Percentiles rank a stretch among this genome's conserved stretches.
These are phyloP conservation scores for Xylaria arbuscula DNA, from an alignment of 2,329 filamentous ascomycete genomes.

Conservation along the genomic window DNA sequence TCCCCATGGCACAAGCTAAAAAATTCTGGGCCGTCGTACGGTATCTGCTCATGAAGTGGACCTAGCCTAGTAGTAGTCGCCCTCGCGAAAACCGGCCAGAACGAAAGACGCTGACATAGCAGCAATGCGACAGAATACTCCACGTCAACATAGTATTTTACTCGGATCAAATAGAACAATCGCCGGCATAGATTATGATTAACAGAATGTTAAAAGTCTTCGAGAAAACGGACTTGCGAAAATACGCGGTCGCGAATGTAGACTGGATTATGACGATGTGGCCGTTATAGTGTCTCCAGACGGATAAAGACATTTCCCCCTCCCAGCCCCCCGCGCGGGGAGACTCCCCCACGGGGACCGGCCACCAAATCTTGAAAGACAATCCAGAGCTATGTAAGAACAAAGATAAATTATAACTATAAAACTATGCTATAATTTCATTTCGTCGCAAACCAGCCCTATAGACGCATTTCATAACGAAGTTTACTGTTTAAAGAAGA, in stretches of 20 bases:
- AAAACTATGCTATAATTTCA: no score
- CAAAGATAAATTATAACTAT: not conserved
- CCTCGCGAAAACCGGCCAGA: not conserved
- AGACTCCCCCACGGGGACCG: not conserved
- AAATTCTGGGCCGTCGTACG: not conserved
- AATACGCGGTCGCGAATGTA: no score
- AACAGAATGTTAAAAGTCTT: no score
- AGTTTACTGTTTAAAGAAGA: not conserved
- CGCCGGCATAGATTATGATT: no score
- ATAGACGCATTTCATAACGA: no score
- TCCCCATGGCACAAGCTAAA: not conserved
- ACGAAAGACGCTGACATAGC: not conserved
- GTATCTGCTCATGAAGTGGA: conserved; percentile 3
- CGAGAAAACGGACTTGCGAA: no score
- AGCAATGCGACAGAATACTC: not conserved
- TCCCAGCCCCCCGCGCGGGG: not conserved
- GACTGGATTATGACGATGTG: no score
- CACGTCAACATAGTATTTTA: not conserved
- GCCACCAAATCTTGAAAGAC: not conserved
- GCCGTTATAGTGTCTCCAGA: no score
- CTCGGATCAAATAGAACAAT: not conserved
- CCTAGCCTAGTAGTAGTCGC: not conserved
- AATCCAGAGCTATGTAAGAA: not conserved
- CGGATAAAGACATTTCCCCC: not conserved
- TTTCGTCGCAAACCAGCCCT: not conserved